These are phyloP conservation scores for Lojkania enalia DNA, from an alignment of 2,329 filamentous ascomycete species.

Conservation along the genomic window DNA sequence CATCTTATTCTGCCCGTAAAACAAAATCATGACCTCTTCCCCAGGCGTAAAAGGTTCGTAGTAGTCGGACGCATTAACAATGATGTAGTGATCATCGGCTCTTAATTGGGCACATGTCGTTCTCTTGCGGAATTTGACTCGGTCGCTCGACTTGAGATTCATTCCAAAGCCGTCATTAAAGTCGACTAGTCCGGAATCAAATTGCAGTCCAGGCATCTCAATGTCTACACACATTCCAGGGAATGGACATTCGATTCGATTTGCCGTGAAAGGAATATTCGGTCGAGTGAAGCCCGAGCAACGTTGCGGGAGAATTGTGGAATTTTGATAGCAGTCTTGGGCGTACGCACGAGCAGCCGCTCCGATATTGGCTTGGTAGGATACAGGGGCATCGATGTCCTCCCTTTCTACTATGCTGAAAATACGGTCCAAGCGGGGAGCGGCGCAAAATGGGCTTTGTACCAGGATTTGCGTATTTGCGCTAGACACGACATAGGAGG, in stretches of 20 bases:
- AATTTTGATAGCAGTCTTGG: not conserved
- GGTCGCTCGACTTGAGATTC: conserved; percentile 4
- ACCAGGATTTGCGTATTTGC: conserved; percentile 5
- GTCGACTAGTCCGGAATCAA: conserved; percentile 21
- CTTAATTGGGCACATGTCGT: conserved; percentile 14
- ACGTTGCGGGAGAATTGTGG: not conserved
- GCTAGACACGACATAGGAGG: conserved; percentile 3
- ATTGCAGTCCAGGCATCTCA: conserved; percentile 4
- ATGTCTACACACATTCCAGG: conserved; percentile 8
- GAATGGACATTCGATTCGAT: conserved; percentile 18
- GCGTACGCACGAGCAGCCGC: not conserved
- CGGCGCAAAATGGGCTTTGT: conserved; percentile 1
- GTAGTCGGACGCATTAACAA: conserved; percentile 5
- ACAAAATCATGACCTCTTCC: conserved; percentile 1
- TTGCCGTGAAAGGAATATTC: not conserved
- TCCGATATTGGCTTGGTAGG: not conserved
- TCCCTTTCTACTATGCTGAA: not conserved
- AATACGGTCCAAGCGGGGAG: not conserved
- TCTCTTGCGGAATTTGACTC: conserved; percentile 4
- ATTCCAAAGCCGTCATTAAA: conserved; percentile 13
- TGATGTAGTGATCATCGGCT: not conserved
- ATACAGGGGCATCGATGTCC: not conserved
- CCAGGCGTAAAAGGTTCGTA: not conserved
- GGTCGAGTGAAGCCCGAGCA: conserved; percentile 10
- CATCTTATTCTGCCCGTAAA: not conserved